Base-by-base conservation (phyloP, 306 rosid species). In the Trichosanthes cucumerina region DNA sequence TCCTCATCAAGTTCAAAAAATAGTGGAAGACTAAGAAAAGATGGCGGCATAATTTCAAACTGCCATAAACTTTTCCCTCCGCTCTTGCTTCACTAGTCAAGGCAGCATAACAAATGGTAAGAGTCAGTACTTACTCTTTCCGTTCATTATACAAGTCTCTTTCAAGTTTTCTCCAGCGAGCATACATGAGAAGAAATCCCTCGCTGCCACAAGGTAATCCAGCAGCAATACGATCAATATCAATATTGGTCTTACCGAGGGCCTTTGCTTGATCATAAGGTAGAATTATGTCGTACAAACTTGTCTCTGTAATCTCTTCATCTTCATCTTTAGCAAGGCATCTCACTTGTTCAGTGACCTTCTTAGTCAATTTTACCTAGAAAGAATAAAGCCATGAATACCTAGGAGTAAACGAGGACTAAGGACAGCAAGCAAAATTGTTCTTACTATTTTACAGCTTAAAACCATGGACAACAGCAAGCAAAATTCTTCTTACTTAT, bases 201-300 rank as follows among this genome's bases (percentile, higher is more conserved):
- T 95, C 99, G 49, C 97, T 95, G 21, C 99, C 99, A 52, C 99
- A 95, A 33, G 99, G 99, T 84, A 95, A 86, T 84, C 99, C 99
- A 80, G 97, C 91, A 82, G 97, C 97, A 85, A 95, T 95, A 57
- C 97, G 97, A 79, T 91, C 99, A 80, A 88, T 82, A 78, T 95
- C 99, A 33, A 95, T 92, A 85, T 91, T 95, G 80, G 90, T 92
- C 86, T 95, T 95, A 81, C 99, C 99, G 62, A 95, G 97, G 79
- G 97, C 99, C 86, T 85, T 95, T 83, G 97, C 99, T 92, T 95
- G 99, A 87, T 95, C 99, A 81, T 95, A 95, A 41, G 96, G 97
- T 79, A 88, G 96, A 81, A 84, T 86, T 83, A 88, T 85, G 83
- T 95, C 96, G 82, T 88, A 88, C 78, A 92, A 86, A 76, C 88